Evolutionary conservation across 306 rosid species (phyloP), one percentile per base, ranked within the genome.

Genomic region (Canavalia ensiformis): DNA sequence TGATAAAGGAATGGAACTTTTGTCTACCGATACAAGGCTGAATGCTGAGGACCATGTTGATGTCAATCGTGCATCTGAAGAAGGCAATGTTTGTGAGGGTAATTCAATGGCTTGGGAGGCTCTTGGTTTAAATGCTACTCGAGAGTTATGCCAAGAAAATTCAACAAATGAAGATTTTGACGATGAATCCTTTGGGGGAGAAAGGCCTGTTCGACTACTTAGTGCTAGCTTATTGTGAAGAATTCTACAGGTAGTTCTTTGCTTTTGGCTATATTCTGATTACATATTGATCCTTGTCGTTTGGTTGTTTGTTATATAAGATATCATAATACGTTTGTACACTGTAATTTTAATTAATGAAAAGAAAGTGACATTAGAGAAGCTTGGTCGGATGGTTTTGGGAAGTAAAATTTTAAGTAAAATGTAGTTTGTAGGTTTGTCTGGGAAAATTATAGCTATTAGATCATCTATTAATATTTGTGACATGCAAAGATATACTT

Each of bases 121-220:
- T 85, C 88, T 87, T 82, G 91, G 73, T 77, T 66, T 88, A 71
- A 91, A 88, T 76, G 84, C 94, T 74, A 72, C 73, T 39, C 82
- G 59, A 13, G 95, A 89, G 70, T 72, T 96, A 52, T 94, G 99
- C 86, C 99, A 94, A 88, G 98, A 96, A 84, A 94, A 94, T 78
- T 94, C 97, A 49, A 90, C 91, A 57, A 92, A 92, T 82, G 97
- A 94, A 89, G 98, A 90, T 87, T 92, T 92, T 82, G 99, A 86
- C 42, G 97, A 94, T 59, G 97, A 92, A 76, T 68, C 97, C 52
- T 93, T 94, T 78, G 97, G 88, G 54, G 78, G 90, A 87, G 97
- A 96, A 66, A 83, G 89, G 83, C 87, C 98, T 0, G 91, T 88
- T 78, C 95, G 86, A 72, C 84, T 90, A 76, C 65, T 88, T 74